Evolutionary conservation across 306 rosid species (phyloP).

Genomic region (Fagus sylvatica): DNA sequence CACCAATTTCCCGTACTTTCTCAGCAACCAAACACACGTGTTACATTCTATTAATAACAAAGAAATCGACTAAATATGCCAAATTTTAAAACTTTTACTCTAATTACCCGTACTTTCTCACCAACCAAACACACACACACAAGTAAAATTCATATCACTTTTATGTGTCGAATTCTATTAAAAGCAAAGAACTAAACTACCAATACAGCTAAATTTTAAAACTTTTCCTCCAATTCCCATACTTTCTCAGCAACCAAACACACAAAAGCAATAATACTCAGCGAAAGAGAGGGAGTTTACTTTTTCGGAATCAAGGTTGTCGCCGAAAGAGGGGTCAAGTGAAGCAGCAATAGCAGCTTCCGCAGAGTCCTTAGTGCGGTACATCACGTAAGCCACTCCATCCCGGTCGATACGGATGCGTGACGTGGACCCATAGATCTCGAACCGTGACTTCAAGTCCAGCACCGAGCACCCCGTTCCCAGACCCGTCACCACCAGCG

Average conservation of each 20-base stretch:
- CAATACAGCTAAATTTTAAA: not conserved
- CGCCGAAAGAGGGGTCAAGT: conserved; percentile 68
- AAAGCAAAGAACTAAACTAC: not conserved
- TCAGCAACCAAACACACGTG: too few relatives aligned
- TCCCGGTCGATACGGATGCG: conserved; percentile 94
- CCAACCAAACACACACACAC: too few relatives aligned
- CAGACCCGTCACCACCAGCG: conserved; percentile 68
- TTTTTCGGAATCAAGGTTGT: conserved; percentile 69
- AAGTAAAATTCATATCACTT: not conserved
- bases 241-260: not conserved
- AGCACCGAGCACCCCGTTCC: conserved; percentile 78
- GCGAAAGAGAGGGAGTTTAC: conserved; percentile 25
- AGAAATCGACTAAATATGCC: too few relatives aligned
- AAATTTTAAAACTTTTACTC: too few relatives aligned
- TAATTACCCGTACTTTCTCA: too few relatives aligned
- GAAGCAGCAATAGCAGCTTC: conserved; percentile 74
- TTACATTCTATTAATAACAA: too few relatives aligned
- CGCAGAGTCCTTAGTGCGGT: conserved; percentile 66
- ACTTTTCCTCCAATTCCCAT: not conserved
- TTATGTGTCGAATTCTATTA: not conserved
- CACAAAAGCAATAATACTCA: not conserved
- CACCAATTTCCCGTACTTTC: too few relatives aligned
- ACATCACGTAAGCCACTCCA: conserved; percentile 64
- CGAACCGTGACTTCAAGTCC: conserved; percentile 89
- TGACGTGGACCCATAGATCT: conserved; percentile 84